Conservation (phyloP, 371 early-diverging fungal genomes). For the Mucor sp. region DNA sequence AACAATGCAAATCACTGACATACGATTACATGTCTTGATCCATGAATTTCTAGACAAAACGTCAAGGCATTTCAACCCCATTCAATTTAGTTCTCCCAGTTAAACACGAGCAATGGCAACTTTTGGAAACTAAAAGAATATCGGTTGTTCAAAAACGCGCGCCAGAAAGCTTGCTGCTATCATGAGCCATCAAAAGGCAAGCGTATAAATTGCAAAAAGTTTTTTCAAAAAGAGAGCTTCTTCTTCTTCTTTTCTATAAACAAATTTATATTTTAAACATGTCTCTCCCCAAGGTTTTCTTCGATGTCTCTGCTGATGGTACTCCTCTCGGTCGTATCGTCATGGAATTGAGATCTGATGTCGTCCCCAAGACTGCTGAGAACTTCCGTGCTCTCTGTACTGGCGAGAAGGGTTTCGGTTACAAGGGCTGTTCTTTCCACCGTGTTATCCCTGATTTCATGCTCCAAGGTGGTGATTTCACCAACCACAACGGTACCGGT, state of each 20-base stretch:
- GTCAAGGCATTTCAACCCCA: background rate
- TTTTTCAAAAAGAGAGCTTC: background rate
- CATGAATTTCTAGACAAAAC: background rate
- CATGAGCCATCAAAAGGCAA: background rate
- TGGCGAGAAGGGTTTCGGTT: constrained; percentile 81
- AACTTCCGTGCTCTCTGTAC: constrained; percentile 93
- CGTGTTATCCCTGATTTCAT: constrained; percentile 96
- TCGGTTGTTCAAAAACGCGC: background rate
- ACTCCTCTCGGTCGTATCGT: constrained; percentile 57
- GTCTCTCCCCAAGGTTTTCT: constrained; percentile 46
- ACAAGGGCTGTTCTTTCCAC: constrained; percentile 92
- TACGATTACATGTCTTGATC: background rate
- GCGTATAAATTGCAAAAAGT: background rate
- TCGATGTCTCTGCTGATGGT: constrained; percentile 59
- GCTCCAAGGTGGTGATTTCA: constrained; percentile 99
- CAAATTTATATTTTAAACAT: background rate
- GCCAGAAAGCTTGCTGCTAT: background rate
- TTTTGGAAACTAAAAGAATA: constrained; percentile 6
- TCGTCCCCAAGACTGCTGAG: constrained; percentile 96
- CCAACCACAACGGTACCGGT: constrained; percentile 95
- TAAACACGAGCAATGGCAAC: constrained; percentile 3
- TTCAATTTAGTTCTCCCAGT: background rate
- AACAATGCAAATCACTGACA: background rate
- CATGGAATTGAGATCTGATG: constrained; percentile 81
- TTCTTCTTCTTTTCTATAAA: background rate